Evolutionary conservation across 805 yeast genomes (phyloP).

Genomic region (Sugiyamaella smithiae): DNA sequence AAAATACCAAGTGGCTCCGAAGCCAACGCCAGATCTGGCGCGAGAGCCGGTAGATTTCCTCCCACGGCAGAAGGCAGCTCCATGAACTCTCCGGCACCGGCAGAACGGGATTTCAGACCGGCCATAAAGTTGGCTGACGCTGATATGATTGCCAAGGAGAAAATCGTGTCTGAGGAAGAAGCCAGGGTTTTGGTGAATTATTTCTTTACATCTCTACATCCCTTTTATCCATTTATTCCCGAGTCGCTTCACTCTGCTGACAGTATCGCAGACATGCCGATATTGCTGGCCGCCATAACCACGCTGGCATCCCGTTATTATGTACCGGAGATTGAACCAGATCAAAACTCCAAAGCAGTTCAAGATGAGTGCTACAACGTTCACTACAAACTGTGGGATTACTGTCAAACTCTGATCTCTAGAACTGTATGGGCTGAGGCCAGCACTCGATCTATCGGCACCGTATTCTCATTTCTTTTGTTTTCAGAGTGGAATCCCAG

Average conservation of each 20-base stretch:
- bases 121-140: constrained; percentile 10
- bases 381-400: constrained; percentile 80
- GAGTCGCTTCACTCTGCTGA: constrained; percentile 63
- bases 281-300: constrained; percentile 73
- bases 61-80: constrained; percentile 1
- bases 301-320: constrained; percentile 81
- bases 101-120: background rate
- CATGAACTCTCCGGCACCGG: constrained; percentile 1
- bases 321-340: constrained; percentile 33
- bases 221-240: constrained; percentile 87
- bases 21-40: background rate
- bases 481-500: constrained; percentile 96
- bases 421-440: constrained; percentile 95
- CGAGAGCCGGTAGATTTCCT: constrained; percentile 9
- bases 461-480: constrained; percentile 76
- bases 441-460: constrained; percentile 80
- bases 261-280: constrained; percentile 72
- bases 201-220: constrained; percentile 79
- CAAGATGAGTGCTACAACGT: constrained; percentile 28
- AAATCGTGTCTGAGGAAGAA: constrained; percentile 54
- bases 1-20: constrained; percentile 27
- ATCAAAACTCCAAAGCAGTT: constrained; percentile 6
- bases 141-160: constrained; percentile 45
- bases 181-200: constrained; percentile 30
- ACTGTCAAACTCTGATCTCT: constrained; percentile 75